A percentile compares a stretch with the other conserved stretches of the same genome.
Conservation (phyloP, 441 rosid species). For the Gossypium davidsonii region DNA sequence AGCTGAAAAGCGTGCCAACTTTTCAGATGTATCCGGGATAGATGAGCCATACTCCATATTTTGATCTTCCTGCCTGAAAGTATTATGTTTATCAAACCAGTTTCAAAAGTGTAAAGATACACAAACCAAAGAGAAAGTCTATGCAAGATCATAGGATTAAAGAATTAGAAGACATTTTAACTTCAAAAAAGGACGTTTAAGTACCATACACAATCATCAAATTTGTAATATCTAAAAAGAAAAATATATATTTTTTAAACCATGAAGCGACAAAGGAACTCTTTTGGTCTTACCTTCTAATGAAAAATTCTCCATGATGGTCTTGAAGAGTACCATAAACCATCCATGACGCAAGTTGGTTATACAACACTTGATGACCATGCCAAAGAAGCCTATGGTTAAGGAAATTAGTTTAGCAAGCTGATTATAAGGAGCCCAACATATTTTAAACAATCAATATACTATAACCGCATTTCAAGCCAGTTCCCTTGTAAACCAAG, state of each 20-base stretch:
- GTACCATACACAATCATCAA: neutral
- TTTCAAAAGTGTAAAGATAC: neutral
- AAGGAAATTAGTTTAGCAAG: conserved; percentile 9
- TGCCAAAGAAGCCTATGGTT: conserved; percentile 89
- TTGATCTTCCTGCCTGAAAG: conserved; percentile 73
- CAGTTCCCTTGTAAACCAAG: neutral
- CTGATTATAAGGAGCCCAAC: neutral
- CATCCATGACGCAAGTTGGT: conserved; percentile 93
- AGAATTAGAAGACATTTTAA: neutral
- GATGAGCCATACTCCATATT: conserved; percentile 54
- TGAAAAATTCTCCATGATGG: conserved; percentile 83
- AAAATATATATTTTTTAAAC: neutral
- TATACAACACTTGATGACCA: conserved; percentile 88
- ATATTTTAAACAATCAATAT: neutral
- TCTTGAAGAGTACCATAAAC: conserved; percentile 95
- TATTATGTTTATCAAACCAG: neutral
- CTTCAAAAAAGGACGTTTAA: neutral
- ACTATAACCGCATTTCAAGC: neutral
- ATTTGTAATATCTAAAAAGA: neutral
- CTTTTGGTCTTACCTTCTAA: conserved; percentile 47
- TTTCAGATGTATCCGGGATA: conserved; percentile 52
- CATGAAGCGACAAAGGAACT: neutral
- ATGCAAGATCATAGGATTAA: neutral
- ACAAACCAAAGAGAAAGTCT: neutral
- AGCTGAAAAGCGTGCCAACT: conserved; percentile 55